Evolutionary conservation across 768 basidiomycete species (phyloP).

Genomic region (Pleurotus djamor): DNA sequence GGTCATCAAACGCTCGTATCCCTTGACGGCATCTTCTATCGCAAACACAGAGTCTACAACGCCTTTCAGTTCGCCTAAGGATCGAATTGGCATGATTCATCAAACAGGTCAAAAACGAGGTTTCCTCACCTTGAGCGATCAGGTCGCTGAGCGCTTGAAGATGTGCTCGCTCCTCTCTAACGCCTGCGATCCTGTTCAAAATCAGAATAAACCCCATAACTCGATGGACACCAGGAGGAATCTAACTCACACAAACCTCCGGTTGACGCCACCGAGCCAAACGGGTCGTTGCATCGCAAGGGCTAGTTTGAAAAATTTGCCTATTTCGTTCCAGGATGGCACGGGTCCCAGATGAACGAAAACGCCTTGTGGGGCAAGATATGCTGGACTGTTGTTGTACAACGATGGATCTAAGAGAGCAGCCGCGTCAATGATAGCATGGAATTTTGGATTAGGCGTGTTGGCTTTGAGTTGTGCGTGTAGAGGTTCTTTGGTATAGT

Average conservation of each 20-base stretch:
- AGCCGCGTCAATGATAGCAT: conserved; percentile 59
- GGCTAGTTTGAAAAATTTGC: conserved; percentile 18
- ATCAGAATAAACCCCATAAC: neutral
- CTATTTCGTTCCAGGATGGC: conserved; percentile 17
- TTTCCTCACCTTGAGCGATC: conserved; percentile 10
- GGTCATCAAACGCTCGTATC: conserved; percentile 49
- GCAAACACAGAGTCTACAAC: conserved; percentile 43
- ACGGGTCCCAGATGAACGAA: conserved; percentile 45
- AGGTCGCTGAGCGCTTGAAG: conserved; percentile 7
- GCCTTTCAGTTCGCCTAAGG: conserved; percentile 38
- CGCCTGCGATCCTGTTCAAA: conserved; percentile 9
- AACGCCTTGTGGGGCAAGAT: conserved; percentile 49
- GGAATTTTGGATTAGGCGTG: conserved; percentile 48
- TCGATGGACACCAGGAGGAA: neutral
- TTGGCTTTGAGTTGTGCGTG: conserved; percentile 39
- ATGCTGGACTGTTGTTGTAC: conserved; percentile 48
- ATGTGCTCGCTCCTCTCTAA: conserved; percentile 6
- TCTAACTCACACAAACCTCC: conserved; percentile 32
- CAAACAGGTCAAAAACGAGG: too few species aligned
- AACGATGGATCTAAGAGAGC: conserved; percentile 46
- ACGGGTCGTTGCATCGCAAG: conserved; percentile 25
- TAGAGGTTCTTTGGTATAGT: conserved; percentile 56
- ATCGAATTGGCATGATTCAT: neutral
- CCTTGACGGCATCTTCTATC: conserved; percentile 37
- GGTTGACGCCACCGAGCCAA: conserved; percentile 39